Evolutionary conservation across 140 eudicot species (phyloP).

Genomic region (Anethum foeniculum): DNA sequence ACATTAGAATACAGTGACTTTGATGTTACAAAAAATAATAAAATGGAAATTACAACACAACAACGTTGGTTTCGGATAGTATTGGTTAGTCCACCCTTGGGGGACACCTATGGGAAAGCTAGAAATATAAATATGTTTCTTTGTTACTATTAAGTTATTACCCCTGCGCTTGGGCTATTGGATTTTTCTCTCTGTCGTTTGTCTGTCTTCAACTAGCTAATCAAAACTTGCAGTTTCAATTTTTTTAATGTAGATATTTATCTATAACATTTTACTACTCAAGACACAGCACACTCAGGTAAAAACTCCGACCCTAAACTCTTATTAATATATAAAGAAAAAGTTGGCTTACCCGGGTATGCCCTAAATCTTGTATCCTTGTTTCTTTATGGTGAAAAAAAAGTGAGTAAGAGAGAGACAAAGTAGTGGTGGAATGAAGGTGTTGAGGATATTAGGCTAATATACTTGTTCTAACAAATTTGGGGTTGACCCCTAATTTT

Average conservation of each 20-base stretch:
- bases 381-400: too few relatives aligned
- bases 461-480: too few relatives aligned
- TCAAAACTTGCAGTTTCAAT: not conserved
- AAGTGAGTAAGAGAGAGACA: too few relatives aligned
- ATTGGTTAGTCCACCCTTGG: conserved; percentile 7
- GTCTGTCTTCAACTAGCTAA: not conserved
- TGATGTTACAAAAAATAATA: not conserved
- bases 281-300: not conserved
- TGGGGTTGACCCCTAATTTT: too few relatives aligned
- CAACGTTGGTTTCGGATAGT: not conserved
- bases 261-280: not conserved
- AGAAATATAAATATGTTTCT: not conserved
- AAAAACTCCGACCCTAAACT: too few relatives aligned
- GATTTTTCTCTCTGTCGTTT: not conserved
- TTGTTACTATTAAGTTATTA: too few relatives aligned
- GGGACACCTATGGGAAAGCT: not conserved
- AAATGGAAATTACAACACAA: not conserved
- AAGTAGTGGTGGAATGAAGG: too few relatives aligned
- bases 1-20: not conserved
- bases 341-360: too few relatives aligned
- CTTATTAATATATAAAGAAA: too few relatives aligned
- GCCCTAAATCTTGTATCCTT: too few relatives aligned
- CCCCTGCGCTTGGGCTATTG: not conserved
- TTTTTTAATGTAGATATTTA: too few relatives aligned
- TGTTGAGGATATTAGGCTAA: too few relatives aligned